Base-by-base conservation (phyloP, 31 red algal genomes). In the Odonthalia washingtoniensis region DNA sequence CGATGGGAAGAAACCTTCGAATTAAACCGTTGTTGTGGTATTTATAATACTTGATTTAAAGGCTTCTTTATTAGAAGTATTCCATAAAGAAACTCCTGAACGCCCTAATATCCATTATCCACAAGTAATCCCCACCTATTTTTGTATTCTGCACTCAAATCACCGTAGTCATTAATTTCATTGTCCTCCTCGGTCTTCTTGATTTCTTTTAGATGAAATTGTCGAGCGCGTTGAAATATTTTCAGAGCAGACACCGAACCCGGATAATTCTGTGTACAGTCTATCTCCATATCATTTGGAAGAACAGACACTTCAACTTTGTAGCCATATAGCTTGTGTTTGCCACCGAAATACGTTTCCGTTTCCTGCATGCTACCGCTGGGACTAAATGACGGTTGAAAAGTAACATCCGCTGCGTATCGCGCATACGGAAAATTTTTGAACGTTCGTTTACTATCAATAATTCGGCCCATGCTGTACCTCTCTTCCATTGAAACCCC, bases 401-500 rank as follows among this genome's bases (percentile, higher is more conserved):
- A 80, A 62, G 21, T 80, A 30, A 61, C 77, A 62, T 62, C 77
- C 17, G 77, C 62, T 27, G 77, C 77, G 46, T 80, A 80, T 9
- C 41, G 21, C 3, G 43, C 40, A 27, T 62, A 16, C 4, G 77
- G 77, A 36, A 31, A 80, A 62, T 80, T 52, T 16, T 4, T 62
- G 46, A 80, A 80, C 4, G 38, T 27, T 12, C 62, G 4, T 9
- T 46, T 46, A 4, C 32, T 18, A 21, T 61, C 43, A 33, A 61
- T 12, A 3, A 80, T n/a, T 4, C 17, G 4, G 6, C 3, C 32
- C 45, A 61, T 80, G 62, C 17, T 80, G 45, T 62, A 27, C 40
- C n/a, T 24, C 21, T 32, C 49, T 5, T 4, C 44, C 4, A 34
- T n/a, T 34, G 9, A 17, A 12, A 37, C 62, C 21, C 21, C 77